Base-by-base conservation (phyloP, 208 protist genomes). In the Trypanosoma cruzi region DNA sequence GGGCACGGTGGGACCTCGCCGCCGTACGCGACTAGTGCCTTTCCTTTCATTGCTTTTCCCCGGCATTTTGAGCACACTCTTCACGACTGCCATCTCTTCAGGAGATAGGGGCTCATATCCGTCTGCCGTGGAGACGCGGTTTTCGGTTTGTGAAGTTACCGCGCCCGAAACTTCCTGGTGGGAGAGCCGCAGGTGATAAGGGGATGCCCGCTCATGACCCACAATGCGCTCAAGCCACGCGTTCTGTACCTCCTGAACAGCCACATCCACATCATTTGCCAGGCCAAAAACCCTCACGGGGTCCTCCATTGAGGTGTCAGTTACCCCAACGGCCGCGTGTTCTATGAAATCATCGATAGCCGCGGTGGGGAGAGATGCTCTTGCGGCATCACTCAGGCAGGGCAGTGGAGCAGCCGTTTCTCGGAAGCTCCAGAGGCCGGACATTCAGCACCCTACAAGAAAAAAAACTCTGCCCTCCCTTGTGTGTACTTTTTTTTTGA, bases 351-450 rank as follows among this genome's bases (percentile, higher is more conserved):
- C 26, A 67, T 60, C 60, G n/a, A 29, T 24, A 63, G n/a, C 40
- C 20, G 70, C 59, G 16, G 61, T 37, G 22, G 72, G 64, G 16
- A 77, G 42, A 4, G 24, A 36, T 16, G 10, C 24, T 28, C 58
- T 44, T 34, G 53, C 52, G 28, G 46, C 28, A 20, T 64, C 34
- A 16, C 57, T 49, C 20, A 64, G 44, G 18, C 13, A 55, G 8
- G 65, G 52, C 22, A 52, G 40, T 11, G 31, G 40, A 42, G 55
- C 11, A 29, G 11, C 20, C 4, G 68, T 56, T 44, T 88, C 82
- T 36, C 85, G 65, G 46, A 91, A 91, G 53, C 85, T 91, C 85
- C 85, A 91, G 18, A 81, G 73, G 18, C 85, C 85, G 22, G 85
- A 91, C 85, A 91, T 91, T 18, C 36, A 53, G 44, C 2, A 14